Base-by-base conservation (phyloP, 2,329 filamentous ascomycete species). In the Thermoascus crustaceus region DNA sequence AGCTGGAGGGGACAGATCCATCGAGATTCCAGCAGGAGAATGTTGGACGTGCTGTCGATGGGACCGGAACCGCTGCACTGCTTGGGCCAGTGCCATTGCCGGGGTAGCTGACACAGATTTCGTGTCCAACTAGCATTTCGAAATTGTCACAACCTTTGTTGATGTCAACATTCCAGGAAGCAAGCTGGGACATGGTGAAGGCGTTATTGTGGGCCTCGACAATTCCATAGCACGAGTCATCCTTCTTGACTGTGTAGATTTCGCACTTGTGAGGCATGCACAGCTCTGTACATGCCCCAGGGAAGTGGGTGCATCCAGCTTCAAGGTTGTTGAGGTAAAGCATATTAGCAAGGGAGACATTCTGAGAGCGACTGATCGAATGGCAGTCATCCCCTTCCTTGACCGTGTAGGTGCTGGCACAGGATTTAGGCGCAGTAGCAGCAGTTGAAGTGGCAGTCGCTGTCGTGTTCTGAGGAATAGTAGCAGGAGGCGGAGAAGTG, bases 31-130 rank as follows among this genome's bases (percentile, higher is more conserved):
- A n/a, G n/a, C n/a, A n/a, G n/a, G n/a, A n/a, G n/a, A n/a, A n/a
- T n/a, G n/a, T n/a, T n/a, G n/a, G n/a, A n/a, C n/a, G n/a, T n/a
- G n/a, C n/a, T n/a, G n/a, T n/a, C n/a, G n/a, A n/a, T n/a, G n/a
- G n/a, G n/a, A n/a, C n/a, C n/a, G n/a, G n/a, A n/a, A n/a, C n/a
- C n/a, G n/a, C n/a, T n/a, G n/a, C n/a, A n/a, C n/a, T n/a, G n/a
- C n/a, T n/a, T n/a, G n/a, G n/a, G n/a, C n/a, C n/a, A n/a, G n/a
- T n/a, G n/a, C n/a, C n/a, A n/a, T n/a, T n/a, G n/a, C n/a, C n/a
- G n/a, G n/a, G n/a, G n/a, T 33, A 33, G 20, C 31, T 33, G 17
- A 33, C 18, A 24, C 31, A 33, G 20, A 33, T 22, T 24, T 23
- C 31, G 25, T 33, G 25, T 33, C 31, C 31, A 17, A 33, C 7